Base-by-base conservation (phyloP, 1,284 basidiomycete species). In the Sporisorium sorghi region DNA sequence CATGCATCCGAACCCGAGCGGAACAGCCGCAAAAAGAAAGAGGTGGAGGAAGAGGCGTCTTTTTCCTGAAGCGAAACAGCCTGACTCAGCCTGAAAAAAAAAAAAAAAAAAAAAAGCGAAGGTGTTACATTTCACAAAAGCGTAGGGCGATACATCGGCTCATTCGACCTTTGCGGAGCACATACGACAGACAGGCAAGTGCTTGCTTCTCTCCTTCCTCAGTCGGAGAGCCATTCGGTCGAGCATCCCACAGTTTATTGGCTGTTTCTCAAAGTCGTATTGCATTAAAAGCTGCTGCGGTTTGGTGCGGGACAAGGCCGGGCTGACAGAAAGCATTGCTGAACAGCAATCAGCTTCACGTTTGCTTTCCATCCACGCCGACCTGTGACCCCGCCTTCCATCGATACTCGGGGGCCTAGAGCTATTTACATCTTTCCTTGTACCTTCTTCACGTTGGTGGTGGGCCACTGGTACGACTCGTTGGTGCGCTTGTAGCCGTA, bases 391-490 rank as follows among this genome's bases (percentile, higher is more conserved):
- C 35, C 17, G 8, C 17, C 35, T 37, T 37, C 37, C 32, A n/a
- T 30, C 40, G 19, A 14, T 7, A 39, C 23, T 2, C 23, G 23
- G 33, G 37, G n/a, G n/a, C n/a, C n/a, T n/a, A n/a, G n/a, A n/a
- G n/a, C n/a, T n/a, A 33, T 62, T 55, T 57, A 75, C 73, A 75
- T 75, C 53, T 70, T 71, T 33, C 73, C 73, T 52, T 75, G 73
- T 11, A 78, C 67, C 70, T 78, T 76, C 42, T 73, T 64, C 51
- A 81, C 74, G 54, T 77, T 79, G 53, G 78, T 80, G 62, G 66
- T 80, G 53, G 78, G 78, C 77, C 78, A 81, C 14, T 73, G 71
- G 61, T 80, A 81, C n/a, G 66, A 67, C 17, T 79, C 72, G 56
- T 77, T 61, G 59, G 61, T 75, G 44, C 75, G 69, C 65, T 73